These are phyloP conservation scores for Ophiocytium majus DNA, from an alignment of 352 stramenopile genomes.

Conservation along the genomic window DNA sequence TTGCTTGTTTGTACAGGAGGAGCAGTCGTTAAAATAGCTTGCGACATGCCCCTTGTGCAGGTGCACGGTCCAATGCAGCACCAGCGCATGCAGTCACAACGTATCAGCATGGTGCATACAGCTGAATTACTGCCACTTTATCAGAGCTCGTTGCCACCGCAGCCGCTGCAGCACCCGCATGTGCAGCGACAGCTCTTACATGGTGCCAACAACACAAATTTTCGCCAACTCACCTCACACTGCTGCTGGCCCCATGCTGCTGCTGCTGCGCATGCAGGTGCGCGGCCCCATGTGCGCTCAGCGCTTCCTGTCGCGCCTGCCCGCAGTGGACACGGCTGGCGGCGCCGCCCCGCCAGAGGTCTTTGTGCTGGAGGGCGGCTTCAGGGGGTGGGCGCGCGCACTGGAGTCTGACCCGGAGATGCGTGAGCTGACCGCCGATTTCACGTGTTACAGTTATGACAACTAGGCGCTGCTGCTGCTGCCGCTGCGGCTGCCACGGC, in stretches of 20 bases:
- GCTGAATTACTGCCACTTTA: not conserved
- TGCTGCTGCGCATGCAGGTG: not conserved
- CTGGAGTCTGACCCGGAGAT: not conserved
- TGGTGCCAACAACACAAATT: not conserved
- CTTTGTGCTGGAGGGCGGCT: not conserved
- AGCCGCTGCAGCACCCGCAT: no score
- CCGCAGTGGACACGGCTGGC: not conserved
- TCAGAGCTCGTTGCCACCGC: not conserved
- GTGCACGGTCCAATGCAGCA: no score
- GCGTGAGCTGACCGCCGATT: not conserved
- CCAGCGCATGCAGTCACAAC: not conserved
- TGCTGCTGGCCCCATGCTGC: not conserved
- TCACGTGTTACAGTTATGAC: not conserved
- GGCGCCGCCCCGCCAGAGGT: not conserved
- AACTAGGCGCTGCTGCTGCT: not conserved
- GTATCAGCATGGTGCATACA: not conserved
- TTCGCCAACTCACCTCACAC: not conserved
- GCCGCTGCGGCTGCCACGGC: no score
- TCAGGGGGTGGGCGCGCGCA: not conserved
- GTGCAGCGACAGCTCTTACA: not conserved
- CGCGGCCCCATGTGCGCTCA: slow-evolving; percentile 15
- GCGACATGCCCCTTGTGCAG: no score
- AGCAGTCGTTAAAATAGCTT: not conserved
- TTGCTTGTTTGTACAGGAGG: not conserved
- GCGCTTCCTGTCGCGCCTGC: not conserved